Evolutionary conservation across 257 asterid genomes (phyloP).

Genomic region (Marsdenia floribunda): DNA sequence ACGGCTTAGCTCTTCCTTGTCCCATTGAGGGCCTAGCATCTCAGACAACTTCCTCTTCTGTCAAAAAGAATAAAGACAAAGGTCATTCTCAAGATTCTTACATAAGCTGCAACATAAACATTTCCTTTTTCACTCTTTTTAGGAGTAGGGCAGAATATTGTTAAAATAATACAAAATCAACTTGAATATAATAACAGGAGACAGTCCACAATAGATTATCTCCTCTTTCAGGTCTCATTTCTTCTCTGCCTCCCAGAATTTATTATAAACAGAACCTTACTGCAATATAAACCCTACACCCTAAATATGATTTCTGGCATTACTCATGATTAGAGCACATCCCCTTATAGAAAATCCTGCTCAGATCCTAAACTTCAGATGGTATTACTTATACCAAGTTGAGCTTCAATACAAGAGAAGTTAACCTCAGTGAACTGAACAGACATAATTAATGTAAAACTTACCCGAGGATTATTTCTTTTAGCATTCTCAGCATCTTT

Average conservation of each 20-base stretch:
- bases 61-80: conserved; percentile 6
- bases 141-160: not conserved
- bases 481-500: conserved; percentile 54
- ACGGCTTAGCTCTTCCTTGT: conserved; percentile 65
- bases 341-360: not conserved
- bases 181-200: not conserved
- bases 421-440: conserved; percentile 7
- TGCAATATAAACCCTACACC: no score
- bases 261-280: not conserved
- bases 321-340: not conserved
- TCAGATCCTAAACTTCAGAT: not conserved
- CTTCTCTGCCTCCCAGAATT: not conserved
- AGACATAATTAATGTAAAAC: conserved; percentile 23
- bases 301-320: not conserved
- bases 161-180: not conserved
- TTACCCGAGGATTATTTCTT: conserved; percentile 61
- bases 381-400: not conserved
- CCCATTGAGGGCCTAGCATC: conserved; percentile 89
- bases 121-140: not conserved
- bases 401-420: conserved; percentile 1
- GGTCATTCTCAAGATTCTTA: not conserved
- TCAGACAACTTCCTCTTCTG: conserved; percentile 85
- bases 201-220: not conserved
- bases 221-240: not conserved
- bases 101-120: not conserved